phyloP scores from a whole-genome alignment of 306 rosid genomes.

The Herpetospermum pedunculosum region DNA sequence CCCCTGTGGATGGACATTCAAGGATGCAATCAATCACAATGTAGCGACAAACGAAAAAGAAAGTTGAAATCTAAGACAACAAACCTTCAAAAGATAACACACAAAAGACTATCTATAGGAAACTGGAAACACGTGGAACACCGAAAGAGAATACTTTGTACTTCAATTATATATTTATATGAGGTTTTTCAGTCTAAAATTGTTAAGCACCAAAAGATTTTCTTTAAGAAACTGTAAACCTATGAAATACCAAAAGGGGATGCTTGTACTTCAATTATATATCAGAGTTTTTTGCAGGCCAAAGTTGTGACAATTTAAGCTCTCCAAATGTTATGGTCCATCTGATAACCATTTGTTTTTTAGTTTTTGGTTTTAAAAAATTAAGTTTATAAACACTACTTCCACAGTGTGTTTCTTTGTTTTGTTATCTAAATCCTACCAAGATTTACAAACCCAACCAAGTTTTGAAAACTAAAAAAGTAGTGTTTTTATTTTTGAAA shows the following conservation, averaged over 20 bases:
- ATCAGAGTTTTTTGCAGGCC: background rate
- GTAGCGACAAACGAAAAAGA: background rate
- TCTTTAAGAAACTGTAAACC: too few relatives aligned
- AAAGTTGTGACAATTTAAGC: background rate
- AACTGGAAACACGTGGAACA: background rate
- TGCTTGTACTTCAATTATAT: background rate
- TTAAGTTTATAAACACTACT: too few relatives aligned
- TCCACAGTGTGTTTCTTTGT: too few relatives aligned
- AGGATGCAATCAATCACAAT: background rate
- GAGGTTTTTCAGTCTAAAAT: background rate
- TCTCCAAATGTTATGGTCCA: too few relatives aligned
- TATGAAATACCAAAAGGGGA: too few relatives aligned
- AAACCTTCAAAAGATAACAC: background rate
- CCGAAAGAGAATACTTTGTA: background rate
- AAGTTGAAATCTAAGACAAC: background rate
- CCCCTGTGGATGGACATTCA: conserved; percentile 22
- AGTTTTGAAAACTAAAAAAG: too few relatives aligned
- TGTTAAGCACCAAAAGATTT: too few relatives aligned
- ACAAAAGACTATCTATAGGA: background rate
- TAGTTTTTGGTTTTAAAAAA: too few relatives aligned
- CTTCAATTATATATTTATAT: background rate
- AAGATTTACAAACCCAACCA: too few relatives aligned
- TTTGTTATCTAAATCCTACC: too few relatives aligned
- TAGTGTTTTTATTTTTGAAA: too few relatives aligned
- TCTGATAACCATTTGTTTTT: too few relatives aligned